Evolutionary conservation across 768 basidiomycete genomes (phyloP).

Genomic region (Pisolithus albus): DNA sequence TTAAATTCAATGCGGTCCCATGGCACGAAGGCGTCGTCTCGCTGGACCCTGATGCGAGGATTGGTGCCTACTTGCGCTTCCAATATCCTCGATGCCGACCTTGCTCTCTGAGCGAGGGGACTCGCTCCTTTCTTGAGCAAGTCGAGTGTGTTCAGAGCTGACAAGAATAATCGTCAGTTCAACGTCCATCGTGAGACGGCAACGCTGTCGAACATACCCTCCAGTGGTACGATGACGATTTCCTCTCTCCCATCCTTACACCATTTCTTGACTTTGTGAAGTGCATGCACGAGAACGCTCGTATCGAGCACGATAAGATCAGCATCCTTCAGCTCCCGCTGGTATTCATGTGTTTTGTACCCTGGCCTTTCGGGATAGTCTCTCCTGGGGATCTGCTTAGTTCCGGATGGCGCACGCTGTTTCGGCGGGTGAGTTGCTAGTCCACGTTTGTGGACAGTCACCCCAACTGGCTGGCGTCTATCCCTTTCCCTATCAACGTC

Average conservation of each 20-base stretch:
- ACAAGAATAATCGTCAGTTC: constrained; percentile 4
- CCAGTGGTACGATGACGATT: constrained; percentile 76
- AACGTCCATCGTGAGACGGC: not conserved
- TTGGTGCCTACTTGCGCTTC: constrained; percentile 84
- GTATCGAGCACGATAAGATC: constrained; percentile 76
- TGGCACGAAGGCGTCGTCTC: constrained; percentile 73
- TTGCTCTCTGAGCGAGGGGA: constrained; percentile 71
- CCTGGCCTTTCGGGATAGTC: constrained; percentile 15
- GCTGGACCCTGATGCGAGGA: constrained; percentile 72
- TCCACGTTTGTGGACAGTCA: constrained; percentile 33
- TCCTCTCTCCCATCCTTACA: constrained; percentile 72
- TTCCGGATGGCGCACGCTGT: constrained; percentile 14
- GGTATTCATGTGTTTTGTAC: constrained; percentile 21
- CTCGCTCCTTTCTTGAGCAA: constrained; percentile 87
- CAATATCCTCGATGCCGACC: constrained; percentile 80
- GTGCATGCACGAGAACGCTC: constrained; percentile 71
- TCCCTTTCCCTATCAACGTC: not conserved
- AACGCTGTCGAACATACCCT: constrained; percentile 49
- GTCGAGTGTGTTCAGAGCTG: constrained; percentile 88
- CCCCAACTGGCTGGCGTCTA: constrained; percentile 41
- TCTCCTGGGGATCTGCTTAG: constrained; percentile 18
- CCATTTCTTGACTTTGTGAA: constrained; percentile 78
- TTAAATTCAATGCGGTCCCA: constrained; percentile 69
- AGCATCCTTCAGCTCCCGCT: constrained; percentile 48
- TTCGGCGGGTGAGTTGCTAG: constrained; percentile 15